These are phyloP conservation scores for Aspergillus glaucus DNA, from an alignment of 2,329 filamentous ascomycete species.

Conservation along the genomic window DNA sequence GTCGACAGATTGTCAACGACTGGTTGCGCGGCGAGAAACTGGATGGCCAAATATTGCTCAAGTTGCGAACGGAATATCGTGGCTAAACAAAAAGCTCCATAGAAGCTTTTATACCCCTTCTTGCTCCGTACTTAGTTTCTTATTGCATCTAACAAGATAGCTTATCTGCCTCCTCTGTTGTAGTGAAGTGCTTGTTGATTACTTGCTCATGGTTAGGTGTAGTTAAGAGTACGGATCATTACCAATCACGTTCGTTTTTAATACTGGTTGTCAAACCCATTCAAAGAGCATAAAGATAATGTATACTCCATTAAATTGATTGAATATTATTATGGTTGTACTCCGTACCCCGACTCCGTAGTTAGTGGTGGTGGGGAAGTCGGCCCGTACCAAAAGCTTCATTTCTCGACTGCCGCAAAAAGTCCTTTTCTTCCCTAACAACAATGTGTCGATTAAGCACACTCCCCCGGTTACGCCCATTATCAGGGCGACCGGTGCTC, in stretches of 20 bases:
- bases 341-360: too few species aligned
- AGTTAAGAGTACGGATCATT: not conserved
- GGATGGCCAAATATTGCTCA: too few species aligned
- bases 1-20: too few species aligned
- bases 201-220: not conserved
- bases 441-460: conserved; percentile 1
- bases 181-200: not conserved
- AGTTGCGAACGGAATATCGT: too few species aligned
- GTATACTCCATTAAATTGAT: not conserved
- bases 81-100: too few species aligned
- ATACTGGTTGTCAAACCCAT: not conserved
- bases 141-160: too few species aligned
- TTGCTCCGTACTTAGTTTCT: too few species aligned
- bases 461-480: conserved; percentile 8
- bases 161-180: too few species aligned
- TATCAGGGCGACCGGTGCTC: conserved; percentile 2
- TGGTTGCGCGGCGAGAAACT: too few species aligned
- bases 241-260: not conserved
- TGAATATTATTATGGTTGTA: too few species aligned
- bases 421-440: not conserved
- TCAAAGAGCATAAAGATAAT: not conserved
- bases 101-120: too few species aligned
- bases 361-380: not conserved
- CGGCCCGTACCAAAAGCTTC: not conserved
- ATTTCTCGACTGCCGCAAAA: not conserved